Evolutionary conservation across 2,329 filamentous ascomycete genomes (phyloP).

Genomic region (Nemania sp.): DNA sequence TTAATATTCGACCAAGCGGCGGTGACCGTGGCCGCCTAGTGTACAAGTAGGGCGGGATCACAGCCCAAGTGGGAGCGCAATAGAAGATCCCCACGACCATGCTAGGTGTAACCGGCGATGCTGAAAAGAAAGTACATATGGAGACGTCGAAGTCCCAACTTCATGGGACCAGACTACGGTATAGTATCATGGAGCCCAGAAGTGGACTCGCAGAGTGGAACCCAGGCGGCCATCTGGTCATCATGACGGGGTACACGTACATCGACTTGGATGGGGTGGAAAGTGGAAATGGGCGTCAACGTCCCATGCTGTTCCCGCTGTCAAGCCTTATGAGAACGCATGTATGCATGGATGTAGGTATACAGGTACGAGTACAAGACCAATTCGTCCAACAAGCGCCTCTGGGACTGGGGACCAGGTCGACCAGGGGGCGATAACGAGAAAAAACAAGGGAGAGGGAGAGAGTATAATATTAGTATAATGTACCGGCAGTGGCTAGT

Average conservation of each 20-base stretch:
- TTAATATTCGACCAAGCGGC: constrained; percentile 40
- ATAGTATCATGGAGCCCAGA: constrained; percentile 31
- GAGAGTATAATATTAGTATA: not conserved
- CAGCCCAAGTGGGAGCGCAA: constrained; percentile 34
- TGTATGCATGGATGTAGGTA: constrained; percentile 14
- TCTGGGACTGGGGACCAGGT: constrained; percentile 27
- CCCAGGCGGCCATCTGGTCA: constrained; percentile 27
- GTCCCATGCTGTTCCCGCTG: constrained; percentile 22
- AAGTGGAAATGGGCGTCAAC: constrained; percentile 32
- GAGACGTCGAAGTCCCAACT: constrained; percentile 36
- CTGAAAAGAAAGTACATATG: constrained; percentile 37
- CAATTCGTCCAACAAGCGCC: constrained; percentile 27
- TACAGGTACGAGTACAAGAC: constrained; percentile 22
- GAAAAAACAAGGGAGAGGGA: not conserved
- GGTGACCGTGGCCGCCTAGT: constrained; percentile 35
- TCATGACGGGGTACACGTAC: constrained; percentile 25
- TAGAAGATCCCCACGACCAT: constrained; percentile 38
- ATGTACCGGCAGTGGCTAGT: too few species aligned
- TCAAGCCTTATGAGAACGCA: constrained; percentile 35
- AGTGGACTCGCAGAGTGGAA: constrained; percentile 36
- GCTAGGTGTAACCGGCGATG: constrained; percentile 40
- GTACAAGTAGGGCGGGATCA: constrained; percentile 35
- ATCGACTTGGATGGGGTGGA: constrained; percentile 37
- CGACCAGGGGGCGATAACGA: constrained; percentile 2
- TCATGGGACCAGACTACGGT: constrained; percentile 34